Conservation (phyloP, 169 alveolate genomes). For the Pseudocohnilembus persalinus region DNA sequence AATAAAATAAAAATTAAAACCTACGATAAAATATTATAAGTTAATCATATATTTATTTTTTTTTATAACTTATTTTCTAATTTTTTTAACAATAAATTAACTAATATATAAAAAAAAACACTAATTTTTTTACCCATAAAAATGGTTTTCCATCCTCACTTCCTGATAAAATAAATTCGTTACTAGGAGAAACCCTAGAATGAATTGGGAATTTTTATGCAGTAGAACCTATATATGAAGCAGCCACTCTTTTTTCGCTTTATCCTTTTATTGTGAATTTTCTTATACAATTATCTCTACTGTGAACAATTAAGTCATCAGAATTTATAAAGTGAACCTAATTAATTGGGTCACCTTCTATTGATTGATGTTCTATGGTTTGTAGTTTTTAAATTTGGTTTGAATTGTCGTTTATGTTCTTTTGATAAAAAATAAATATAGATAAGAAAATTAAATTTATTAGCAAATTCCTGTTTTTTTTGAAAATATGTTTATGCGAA, state of each 20-base stretch:
- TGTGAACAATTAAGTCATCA: conserved; percentile 64
- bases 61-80: not conserved
- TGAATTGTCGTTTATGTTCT: conserved; percentile 8
- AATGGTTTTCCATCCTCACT: conserved; percentile 79
- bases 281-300: conserved; percentile 82
- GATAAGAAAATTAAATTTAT: too few species aligned
- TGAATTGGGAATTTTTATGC: conserved; percentile 64
- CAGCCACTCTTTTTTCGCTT: conserved; percentile 31
- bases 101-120: not conserved
- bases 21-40: too few species aligned
- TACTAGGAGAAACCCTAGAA: conserved; percentile 76
- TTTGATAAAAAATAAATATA: conserved; percentile 44
- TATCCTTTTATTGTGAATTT: conserved; percentile 35
- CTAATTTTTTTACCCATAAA: conserved; percentile 63
- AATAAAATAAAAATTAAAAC: too few species aligned
- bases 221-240: conserved; percentile 74
- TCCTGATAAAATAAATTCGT: conserved; percentile 72
- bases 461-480: not conserved
- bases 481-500: conserved; percentile 34
- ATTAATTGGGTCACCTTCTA: conserved; percentile 73
- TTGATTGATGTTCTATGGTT: conserved; percentile 46
- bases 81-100: not conserved
- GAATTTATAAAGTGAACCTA: conserved; percentile 60
- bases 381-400: conserved; percentile 11
- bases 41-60: too few species aligned